Evolutionary conservation across 2,329 filamentous ascomycete species (phyloP), one percentile per base, ranked within the genome.

Genomic region (Sporothrix mexicana): DNA sequence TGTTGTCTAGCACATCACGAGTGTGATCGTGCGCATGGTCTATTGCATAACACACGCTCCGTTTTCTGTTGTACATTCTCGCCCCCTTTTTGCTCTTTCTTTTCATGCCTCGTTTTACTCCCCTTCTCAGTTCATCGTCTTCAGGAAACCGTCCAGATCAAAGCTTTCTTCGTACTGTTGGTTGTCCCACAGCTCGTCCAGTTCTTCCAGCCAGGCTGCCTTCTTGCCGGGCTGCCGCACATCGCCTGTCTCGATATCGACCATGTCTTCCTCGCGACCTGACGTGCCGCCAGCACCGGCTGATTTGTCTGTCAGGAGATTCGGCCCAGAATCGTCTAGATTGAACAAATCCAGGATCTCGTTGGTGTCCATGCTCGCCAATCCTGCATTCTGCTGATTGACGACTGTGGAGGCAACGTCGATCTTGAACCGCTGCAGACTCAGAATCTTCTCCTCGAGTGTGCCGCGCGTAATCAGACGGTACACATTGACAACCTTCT

Each of bases 401-500:
- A 99, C 97, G 6, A 99, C 96, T 0, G 97, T 99, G 69, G 93
- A 97, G 57, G 96, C 97, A 23, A 99, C 95, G 81, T 99, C 96
- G 79, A 99, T 97, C 86, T 99, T 99, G 91, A 99, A 99, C 69
- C 96, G 92, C 89, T 99, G 96, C 72, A 99, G 90, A 79, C 93
- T 97, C 79, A 99, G 85, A 79, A 99, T 99, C 88, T 99, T 99
- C 85, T 99, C 96, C 82, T 99, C 96, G 67, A 99, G 84, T 1
- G 97, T 99, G 75, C 96, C 96, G 77, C 96, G 89, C 6, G 96
- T 99, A 78, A 99, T 96, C 76, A 99, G 87, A 30, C 96, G 94
- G 82, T 99, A 99, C 17, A 99, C 96, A 79, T 99, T 99, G 77
- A 99, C 96, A 51, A 98, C 96, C 88, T 98, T 99, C 90, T 99